Percentiles rank a stretch among this genome's conserved stretches.
phyloP scores from a whole-genome alignment of 495 filamentous ascomycete genomes.

The Penicillium dipodomyicola region DNA sequence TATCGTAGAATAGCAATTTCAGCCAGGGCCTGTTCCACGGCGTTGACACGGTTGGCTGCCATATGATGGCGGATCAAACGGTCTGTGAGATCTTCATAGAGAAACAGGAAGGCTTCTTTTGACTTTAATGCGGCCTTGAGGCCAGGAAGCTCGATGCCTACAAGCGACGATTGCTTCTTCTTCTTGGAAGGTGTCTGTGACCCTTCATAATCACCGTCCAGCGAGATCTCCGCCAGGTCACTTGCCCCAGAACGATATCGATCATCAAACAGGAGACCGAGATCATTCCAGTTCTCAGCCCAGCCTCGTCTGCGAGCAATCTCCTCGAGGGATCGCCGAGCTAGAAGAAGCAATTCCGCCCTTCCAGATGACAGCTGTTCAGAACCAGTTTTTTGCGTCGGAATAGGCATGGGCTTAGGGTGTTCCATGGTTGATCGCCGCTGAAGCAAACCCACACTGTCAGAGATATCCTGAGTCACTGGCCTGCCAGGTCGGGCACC shows the following conservation, averaged over 20 bases:
- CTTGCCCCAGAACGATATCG: constrained; percentile 54
- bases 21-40: constrained; percentile 71
- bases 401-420: constrained; percentile 25
- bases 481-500: constrained; percentile 27
- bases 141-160: constrained; percentile 31
- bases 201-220: constrained; percentile 32
- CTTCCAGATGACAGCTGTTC: constrained; percentile 80
- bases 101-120: constrained; percentile 46
- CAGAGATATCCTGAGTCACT: constrained; percentile 36
- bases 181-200: constrained; percentile 32
- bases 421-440: constrained; percentile 32
- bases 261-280: constrained; percentile 53
- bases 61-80: constrained; percentile 70
- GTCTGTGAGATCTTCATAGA: constrained; percentile 71
- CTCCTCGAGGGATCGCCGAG: constrained; percentile 71
- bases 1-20: constrained; percentile 86
- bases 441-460: constrained; percentile 20
- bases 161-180: constrained; percentile 38
- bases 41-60: constrained; percentile 71
- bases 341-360: constrained; percentile 77
- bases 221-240: constrained; percentile 40
- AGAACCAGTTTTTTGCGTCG: constrained; percentile 58
- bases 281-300: constrained; percentile 70
- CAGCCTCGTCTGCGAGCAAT: constrained; percentile 72
- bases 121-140: constrained; percentile 35